phyloP scores from a whole-genome alignment of 768 basidiomycete genomes.

The Auriscalpium orientale region DNA sequence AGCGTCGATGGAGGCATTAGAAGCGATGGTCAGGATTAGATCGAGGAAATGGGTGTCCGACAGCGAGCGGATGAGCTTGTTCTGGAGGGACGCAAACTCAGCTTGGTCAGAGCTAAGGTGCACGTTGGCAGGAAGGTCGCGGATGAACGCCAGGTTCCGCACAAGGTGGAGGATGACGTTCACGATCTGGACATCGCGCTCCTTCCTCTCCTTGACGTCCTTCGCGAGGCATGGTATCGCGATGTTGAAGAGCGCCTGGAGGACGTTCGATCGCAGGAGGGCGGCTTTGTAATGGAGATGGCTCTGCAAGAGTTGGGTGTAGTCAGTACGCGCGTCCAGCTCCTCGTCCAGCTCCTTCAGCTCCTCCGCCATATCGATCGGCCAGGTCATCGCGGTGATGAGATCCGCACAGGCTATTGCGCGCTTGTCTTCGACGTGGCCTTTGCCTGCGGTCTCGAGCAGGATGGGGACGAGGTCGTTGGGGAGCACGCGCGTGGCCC shows the following conservation, averaged over 20 bases:
- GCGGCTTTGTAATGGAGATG: slow-evolving; percentile 89
- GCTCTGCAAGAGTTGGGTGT: slow-evolving; percentile 71
- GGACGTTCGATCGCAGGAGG: slow-evolving; percentile 56
- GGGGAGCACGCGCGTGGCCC: slow-evolving; percentile 75
- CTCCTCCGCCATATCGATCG: slow-evolving; percentile 92
- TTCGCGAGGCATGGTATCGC: slow-evolving; percentile 76
- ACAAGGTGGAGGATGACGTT: slow-evolving; percentile 83
- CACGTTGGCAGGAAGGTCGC: slow-evolving; percentile 70
- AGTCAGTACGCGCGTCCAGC: slow-evolving; percentile 75
- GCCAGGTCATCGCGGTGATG: slow-evolving; percentile 98
- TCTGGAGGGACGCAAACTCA: slow-evolving; percentile 73
- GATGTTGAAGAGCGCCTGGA: slow-evolving; percentile 68
- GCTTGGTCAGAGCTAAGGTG: slow-evolving; percentile 70
- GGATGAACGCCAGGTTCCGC: slow-evolving; percentile 92
- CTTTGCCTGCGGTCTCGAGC: slow-evolving; percentile 70
- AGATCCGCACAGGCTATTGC: slow-evolving; percentile 82
- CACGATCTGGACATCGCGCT: slow-evolving; percentile 81
- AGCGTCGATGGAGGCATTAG: slow-evolving; percentile 67
- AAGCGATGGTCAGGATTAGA: slow-evolving; percentile 78
- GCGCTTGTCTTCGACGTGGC: slow-evolving; percentile 71
- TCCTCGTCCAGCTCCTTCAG: slow-evolving; percentile 88
- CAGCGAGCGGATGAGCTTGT: slow-evolving; percentile 62
- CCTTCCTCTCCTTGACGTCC: slow-evolving; percentile 53
- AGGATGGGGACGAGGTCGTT: slow-evolving; percentile 88
- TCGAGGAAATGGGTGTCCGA: slow-evolving; percentile 67